Base-by-base conservation (phyloP, 345 rosid species). In the Acer campestre region DNA sequence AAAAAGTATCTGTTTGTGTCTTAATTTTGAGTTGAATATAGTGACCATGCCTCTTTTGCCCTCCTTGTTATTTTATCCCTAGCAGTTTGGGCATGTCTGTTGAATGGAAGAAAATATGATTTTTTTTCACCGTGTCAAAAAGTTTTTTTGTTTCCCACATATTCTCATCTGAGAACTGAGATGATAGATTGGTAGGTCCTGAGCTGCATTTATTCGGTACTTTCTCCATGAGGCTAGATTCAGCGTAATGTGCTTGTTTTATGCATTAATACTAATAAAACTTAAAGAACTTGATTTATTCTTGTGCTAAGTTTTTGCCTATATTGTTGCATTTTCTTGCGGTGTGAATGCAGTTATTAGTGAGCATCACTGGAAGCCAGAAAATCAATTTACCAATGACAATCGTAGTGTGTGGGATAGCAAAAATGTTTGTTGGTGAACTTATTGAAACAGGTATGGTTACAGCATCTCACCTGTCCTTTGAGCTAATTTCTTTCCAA, bases 391-490 rank as follows among this genome's bases (percentile, higher is more conserved):
- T 90, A 75, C 99, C 98, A 17, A 88, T 97, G 89, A 90, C 91
- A 3, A 97, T 93, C 55, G 98, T 87, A 6, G 92, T 89, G 64
- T 94, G 97, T 74, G 98, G 98, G 68, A 94, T 97, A 44, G 96
- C 97, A 10, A 97, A 97, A 85, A 90, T 97, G 99, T 97, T 94
- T 84, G 99, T 94, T n/a, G 98, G 98, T n/a, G 98, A 97, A 77
- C 94, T 94, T 67, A 87, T 97, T 38, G 99, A 97, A 85, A 93
- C 92, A 86, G 98, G 99, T 92, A 65, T 29, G 71, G 3, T 2
- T 75, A 40, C 62, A 27, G 22, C 44, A 40, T 73, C n/a, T 46
- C 42, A 4, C 22, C 20, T 4, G 2, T 8, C 25, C 20, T 35
- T 38, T 71, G 29, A 12, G 2, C 8, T 27, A 66, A 76, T 49